Percentiles rank a stretch among this genome's conserved stretches.
Evolutionary conservation across 306 rosid species (phyloP).

Genomic region (Quercus aquifolioides): DNA sequence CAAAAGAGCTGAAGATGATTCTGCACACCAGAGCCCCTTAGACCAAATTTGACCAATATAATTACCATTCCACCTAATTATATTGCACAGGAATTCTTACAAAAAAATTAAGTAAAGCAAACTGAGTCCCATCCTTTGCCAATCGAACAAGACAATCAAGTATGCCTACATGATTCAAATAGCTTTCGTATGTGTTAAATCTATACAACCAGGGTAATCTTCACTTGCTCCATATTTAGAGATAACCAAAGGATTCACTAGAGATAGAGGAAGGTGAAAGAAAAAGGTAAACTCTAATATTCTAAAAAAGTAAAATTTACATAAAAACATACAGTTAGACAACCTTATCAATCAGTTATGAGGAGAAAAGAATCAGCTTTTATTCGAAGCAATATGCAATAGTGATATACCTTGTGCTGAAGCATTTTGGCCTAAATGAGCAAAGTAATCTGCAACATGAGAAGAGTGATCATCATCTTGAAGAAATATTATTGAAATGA

Average conservation of each 20-base stretch:
- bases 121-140: constrained; percentile 68
- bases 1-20: no score
- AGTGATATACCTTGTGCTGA: constrained; percentile 8
- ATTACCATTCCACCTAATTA: no score
- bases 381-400: no score
- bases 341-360: constrained; percentile 8
- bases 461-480: constrained; percentile 20
- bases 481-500: neutral
- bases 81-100: no score
- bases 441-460: constrained; percentile 68
- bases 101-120: constrained; percentile 25
- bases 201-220: constrained; percentile 72
- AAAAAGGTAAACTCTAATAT: constrained; percentile 26
- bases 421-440: constrained; percentile 54
- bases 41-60: no score
- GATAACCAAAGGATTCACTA: constrained; percentile 64
- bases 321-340: constrained; percentile 5
- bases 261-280: constrained; percentile 22
- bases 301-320: neutral
- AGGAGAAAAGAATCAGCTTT: neutral
- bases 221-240: constrained; percentile 90
- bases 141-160: constrained; percentile 91
- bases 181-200: constrained; percentile 60
- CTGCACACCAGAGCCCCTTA: no score
- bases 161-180: constrained; percentile 69